phyloP scores from a whole-genome alignment of 139 green algal species.

The Chara braunii region DNA sequence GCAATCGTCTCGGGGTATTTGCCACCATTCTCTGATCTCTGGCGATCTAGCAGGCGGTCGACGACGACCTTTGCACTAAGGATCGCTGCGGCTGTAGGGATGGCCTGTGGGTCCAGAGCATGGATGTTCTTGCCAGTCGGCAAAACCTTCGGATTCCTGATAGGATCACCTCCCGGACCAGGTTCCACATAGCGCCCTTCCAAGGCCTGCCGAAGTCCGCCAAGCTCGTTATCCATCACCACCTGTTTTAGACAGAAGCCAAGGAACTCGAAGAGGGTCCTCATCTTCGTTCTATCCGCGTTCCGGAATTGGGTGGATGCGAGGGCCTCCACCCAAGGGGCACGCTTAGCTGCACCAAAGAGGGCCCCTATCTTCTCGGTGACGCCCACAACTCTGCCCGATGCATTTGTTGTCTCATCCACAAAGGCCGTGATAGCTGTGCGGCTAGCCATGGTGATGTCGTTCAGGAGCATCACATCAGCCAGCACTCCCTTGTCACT shows the following conservation, averaged over 20 bases:
- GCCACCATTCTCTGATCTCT: constrained; percentile 78
- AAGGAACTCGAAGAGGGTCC: constrained; percentile 85
- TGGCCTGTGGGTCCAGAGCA: constrained; percentile 90
- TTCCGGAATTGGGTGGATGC: constrained; percentile 64
- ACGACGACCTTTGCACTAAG: constrained; percentile 80
- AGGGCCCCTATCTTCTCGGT: constrained; percentile 14
- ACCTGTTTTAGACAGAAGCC: constrained; percentile 89
- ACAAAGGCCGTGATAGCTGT: constrained; percentile 79
- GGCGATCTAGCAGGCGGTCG: constrained; percentile 85
- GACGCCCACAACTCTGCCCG: constrained; percentile 27
- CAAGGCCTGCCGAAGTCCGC: constrained; percentile 74
- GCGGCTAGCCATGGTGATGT: constrained; percentile 78
- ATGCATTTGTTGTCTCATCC: constrained; percentile 58
- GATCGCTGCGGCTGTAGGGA: constrained; percentile 55
- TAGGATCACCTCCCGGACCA: constrained; percentile 95
- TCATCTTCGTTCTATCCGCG: constrained; percentile 69
- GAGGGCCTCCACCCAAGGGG: constrained; percentile 64
- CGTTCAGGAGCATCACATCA: constrained; percentile 79
- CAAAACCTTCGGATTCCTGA: constrained; percentile 94
- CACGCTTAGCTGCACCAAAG: constrained; percentile 42
- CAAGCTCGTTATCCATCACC: constrained; percentile 98
- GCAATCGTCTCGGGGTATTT: constrained; percentile 94
- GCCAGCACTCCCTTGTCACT: constrained; percentile 67
- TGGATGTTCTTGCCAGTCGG: constrained; percentile 99
- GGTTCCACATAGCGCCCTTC: constrained; percentile 85